phyloP scores from a whole-genome alignment of 2,329 filamentous ascomycete species.

The Alternaria angustiovoidea region DNA sequence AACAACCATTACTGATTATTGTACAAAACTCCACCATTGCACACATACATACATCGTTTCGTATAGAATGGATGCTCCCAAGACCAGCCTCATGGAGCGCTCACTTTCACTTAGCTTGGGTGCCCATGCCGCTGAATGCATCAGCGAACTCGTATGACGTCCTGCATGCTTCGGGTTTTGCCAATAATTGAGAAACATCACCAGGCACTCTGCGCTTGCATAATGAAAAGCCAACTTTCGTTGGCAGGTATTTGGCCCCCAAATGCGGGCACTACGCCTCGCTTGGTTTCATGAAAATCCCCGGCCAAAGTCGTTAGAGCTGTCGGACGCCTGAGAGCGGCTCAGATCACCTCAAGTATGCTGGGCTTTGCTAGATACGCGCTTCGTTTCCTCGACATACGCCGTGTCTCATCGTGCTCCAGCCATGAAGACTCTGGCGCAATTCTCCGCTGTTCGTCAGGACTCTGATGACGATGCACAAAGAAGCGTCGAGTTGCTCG shows the following conservation, averaged over 20 bases:
- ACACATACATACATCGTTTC: background rate
- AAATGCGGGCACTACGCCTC: conserved; percentile 21
- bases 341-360: background rate
- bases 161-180: background rate
- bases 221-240: background rate
- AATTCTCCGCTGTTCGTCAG: conserved; percentile 15
- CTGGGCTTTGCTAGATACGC: background rate
- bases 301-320: background rate
- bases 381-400: background rate
- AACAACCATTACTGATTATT: background rate
- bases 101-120: background rate
- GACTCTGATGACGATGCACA: conserved; percentile 10
- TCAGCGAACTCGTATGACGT: background rate
- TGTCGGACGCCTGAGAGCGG: conserved; percentile 17
- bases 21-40: background rate
- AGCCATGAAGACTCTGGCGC: background rate
- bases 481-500: conserved; percentile 18
- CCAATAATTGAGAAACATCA: background rate
- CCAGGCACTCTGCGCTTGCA: background rate
- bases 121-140: background rate
- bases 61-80: background rate
- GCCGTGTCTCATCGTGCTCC: background rate
- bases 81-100: background rate
- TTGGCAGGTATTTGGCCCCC: background rate
- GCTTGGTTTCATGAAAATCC: conserved; percentile 18